A percentile compares a stretch with the other conserved stretches of the same genome.
Conservation (phyloP, 768 basidiomycete genomes). For the Lactifluus subvellereus region DNA sequence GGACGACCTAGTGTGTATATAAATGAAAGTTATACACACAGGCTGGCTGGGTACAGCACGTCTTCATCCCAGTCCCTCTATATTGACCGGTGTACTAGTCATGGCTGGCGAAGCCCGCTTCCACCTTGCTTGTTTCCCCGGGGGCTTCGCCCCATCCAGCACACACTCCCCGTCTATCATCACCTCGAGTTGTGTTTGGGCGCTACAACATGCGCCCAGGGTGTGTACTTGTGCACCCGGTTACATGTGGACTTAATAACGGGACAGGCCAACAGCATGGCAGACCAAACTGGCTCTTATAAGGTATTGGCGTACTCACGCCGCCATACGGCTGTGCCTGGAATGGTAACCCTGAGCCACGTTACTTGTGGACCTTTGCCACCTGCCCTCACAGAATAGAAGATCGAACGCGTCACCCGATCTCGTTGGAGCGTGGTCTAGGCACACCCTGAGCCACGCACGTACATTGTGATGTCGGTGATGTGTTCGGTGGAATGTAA, state of each 20-base stretch:
- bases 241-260: conserved; percentile 9
- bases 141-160: not conserved
- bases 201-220: conserved; percentile 9
- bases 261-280: conserved; percentile 7
- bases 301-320: conserved; percentile 1
- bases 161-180: not conserved
- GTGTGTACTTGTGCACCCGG: conserved; percentile 7
- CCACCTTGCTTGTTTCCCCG: not conserved
- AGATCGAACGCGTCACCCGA: not conserved
- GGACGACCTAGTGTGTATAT: not conserved
- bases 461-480: not conserved
- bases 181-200: not conserved
- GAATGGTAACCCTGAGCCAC: conserved; percentile 21
- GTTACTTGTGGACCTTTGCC: not conserved
- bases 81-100: not conserved
- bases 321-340: not conserved
- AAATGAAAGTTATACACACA: not conserved
- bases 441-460: not conserved
- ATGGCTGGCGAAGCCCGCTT: not conserved
- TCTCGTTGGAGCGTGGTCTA: not conserved
- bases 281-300: conserved; percentile 2
- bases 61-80: not conserved
- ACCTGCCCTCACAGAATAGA: conserved; percentile 4
- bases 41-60: not conserved
- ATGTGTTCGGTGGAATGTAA: not conserved